Conservation (phyloP, 2,329 filamentous ascomycete species). For the Botrytis deweyae region DNA sequence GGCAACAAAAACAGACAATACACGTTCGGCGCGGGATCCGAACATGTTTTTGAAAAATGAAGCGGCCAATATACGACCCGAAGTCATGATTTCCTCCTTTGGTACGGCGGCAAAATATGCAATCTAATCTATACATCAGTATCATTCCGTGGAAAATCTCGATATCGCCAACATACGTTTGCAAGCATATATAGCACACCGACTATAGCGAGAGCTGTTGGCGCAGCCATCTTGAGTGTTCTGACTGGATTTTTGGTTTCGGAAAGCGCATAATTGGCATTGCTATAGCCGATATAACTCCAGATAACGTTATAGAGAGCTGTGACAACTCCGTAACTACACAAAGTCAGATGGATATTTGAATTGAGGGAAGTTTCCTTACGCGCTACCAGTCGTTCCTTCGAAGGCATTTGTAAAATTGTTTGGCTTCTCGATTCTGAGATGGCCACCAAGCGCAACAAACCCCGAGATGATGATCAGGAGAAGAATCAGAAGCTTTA, state of each 20-base stretch:
- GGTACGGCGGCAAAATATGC: slow-evolving; percentile 63
- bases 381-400: slow-evolving; percentile 64
- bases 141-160: background rate
- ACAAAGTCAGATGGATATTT: background rate
- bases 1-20: slow-evolving; percentile 64
- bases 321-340: slow-evolving; percentile 59
- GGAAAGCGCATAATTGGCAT: slow-evolving; percentile 64
- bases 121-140: slow-evolving; percentile 40
- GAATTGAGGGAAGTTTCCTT: slow-evolving; percentile 6
- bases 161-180: slow-evolving; percentile 48
- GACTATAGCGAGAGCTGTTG: slow-evolving; percentile 57
- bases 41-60: slow-evolving; percentile 58
- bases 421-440: slow-evolving; percentile 59
- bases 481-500: slow-evolving; percentile 66
- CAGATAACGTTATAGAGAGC: slow-evolving; percentile 72
- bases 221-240: slow-evolving; percentile 65
- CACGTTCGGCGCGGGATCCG: slow-evolving; percentile 54
- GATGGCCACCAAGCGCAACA: slow-evolving; percentile 56
- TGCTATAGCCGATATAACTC: slow-evolving; percentile 67
- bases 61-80: slow-evolving; percentile 53
- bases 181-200: slow-evolving; percentile 64
- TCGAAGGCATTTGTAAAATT: slow-evolving; percentile 65
- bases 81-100: slow-evolving; percentile 52
- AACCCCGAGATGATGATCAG: slow-evolving; percentile 62
- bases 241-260: slow-evolving; percentile 65